These are phyloP conservation scores for Penicillium aurantiogriseum DNA, from an alignment of 2,329 filamentous ascomycete species.

Conservation along the genomic window DNA sequence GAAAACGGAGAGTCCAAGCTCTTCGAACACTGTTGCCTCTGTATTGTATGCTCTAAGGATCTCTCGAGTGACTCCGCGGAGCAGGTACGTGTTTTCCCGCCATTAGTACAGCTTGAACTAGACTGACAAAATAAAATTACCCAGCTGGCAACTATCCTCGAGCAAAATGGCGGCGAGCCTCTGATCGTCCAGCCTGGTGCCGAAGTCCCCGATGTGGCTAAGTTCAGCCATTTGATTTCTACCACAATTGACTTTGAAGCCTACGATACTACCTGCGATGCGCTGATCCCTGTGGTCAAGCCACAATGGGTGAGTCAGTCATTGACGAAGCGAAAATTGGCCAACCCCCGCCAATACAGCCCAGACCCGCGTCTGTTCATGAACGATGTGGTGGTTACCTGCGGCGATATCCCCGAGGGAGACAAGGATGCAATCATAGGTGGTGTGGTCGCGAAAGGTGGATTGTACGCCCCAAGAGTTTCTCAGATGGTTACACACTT, in stretches of 20 bases:
- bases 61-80: slow-evolving; percentile 41
- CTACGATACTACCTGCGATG: slow-evolving; percentile 70
- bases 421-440: slow-evolving; percentile 93
- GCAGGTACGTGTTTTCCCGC: slow-evolving; percentile 35
- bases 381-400: slow-evolving; percentile 76
- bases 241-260: slow-evolving; percentile 88
- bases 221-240: slow-evolving; percentile 66
- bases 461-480: slow-evolving; percentile 70
- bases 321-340: slow-evolving; percentile 65
- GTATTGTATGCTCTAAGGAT: slow-evolving; percentile 46
- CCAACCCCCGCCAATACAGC: slow-evolving; percentile 78
- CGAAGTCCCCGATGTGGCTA: slow-evolving; percentile 40
- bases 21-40: slow-evolving; percentile 48
- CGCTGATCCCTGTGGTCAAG: slow-evolving; percentile 80
- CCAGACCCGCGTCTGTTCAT: slow-evolving; percentile 91
- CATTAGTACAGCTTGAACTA: neutral
- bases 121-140: slow-evolving; percentile 8
- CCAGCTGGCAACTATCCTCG: slow-evolving; percentile 49
- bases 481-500: slow-evolving; percentile 81
- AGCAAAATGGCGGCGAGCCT: slow-evolving; percentile 50
- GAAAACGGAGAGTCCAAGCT: slow-evolving; percentile 33
- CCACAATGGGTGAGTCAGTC: slow-evolving; percentile 76
- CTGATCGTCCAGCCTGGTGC: slow-evolving; percentile 42
- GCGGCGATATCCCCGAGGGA: slow-evolving; percentile 76
- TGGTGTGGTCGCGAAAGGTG: slow-evolving; percentile 84